Evolutionary conservation across 1,284 basidiomycete genomes (phyloP).

Genomic region (Coriolopsis trogii): DNA sequence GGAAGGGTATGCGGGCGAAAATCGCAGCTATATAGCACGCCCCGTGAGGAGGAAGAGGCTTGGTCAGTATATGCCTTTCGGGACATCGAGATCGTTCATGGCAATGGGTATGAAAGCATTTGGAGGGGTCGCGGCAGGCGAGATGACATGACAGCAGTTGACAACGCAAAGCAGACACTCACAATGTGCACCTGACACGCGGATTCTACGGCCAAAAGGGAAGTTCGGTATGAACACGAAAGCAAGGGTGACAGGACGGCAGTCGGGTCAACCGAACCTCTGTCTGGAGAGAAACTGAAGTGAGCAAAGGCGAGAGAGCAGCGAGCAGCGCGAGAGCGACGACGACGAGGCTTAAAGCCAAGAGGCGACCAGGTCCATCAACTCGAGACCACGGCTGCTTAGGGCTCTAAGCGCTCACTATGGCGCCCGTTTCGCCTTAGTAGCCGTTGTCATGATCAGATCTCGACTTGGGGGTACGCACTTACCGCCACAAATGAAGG

Average conservation of each 20-base stretch:
- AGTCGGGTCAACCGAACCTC: slow-evolving; percentile 30
- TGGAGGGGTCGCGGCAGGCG: background rate
- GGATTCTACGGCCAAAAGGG: slow-evolving; percentile 15
- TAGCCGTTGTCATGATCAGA: slow-evolving; percentile 5
- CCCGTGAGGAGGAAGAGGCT: background rate
- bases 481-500: background rate
- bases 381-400: background rate
- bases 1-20: slow-evolving; percentile 1
- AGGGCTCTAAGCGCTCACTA: background rate
- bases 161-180: slow-evolving; percentile 9
- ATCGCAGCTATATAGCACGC: slow-evolving; percentile 11
- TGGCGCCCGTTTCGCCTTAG: background rate
- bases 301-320: slow-evolving; percentile 18
- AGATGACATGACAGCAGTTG: too few relatives aligned
- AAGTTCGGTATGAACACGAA: background rate
- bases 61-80: too few relatives aligned
- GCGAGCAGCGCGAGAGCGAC: slow-evolving; percentile 6
- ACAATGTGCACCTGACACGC: slow-evolving; percentile 23
- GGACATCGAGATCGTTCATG: background rate
- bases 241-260: slow-evolving; percentile 17
- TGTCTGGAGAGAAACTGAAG: slow-evolving; percentile 17
- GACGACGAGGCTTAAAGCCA: slow-evolving; percentile 13
- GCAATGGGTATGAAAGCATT: background rate
- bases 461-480: background rate
- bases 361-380: slow-evolving; percentile 12